Percentiles rank a stretch among this genome's conserved stretches.
Conservation (phyloP, 352 stramenopile species). For the Phytophthora pinifolia region DNA sequence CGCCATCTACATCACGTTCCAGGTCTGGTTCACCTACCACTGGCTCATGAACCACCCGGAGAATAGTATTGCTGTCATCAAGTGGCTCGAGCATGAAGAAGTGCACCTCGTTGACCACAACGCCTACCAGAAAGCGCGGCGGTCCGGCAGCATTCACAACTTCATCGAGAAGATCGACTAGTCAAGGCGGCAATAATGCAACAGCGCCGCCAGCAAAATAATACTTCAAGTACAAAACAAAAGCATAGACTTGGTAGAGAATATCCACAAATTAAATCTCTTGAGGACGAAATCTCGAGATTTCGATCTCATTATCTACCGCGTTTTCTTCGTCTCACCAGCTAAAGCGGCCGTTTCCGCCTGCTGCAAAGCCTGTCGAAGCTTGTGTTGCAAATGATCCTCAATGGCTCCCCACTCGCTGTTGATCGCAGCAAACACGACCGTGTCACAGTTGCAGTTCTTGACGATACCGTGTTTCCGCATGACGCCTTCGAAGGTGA, state of each 20-base stretch:
- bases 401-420: constrained; percentile 80
- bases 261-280: too few species aligned
- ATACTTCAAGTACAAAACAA: too few species aligned
- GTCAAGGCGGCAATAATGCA: too few species aligned
- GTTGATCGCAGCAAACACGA: constrained; percentile 86
- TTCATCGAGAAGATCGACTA: constrained; percentile 30
- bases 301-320: constrained; percentile 29
- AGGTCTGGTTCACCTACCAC: constrained; percentile 87
- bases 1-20: constrained; percentile 82
- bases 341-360: constrained; percentile 11
- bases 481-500: constrained; percentile 88
- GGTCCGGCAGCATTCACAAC: constrained; percentile 43
- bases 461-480: constrained; percentile 88
- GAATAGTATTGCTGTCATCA: constrained; percentile 63
- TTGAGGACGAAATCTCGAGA: too few species aligned
- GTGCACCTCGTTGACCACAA: constrained; percentile 81
- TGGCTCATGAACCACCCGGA: constrained; percentile 71
- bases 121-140: constrained; percentile 73
- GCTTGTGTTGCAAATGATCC: constrained; percentile 59
- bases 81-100: constrained; percentile 82
- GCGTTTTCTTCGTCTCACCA: constrained; percentile 38
- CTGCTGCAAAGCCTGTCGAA: constrained; percentile 26
- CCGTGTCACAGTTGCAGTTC: constrained; percentile 84
- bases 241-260: too few species aligned
- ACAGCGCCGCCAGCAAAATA: too few species aligned